Percentiles rank a stretch among this genome's conserved stretches.
Conservation (phyloP, 2,329 filamentous ascomycete species). For the Penicillium sp. region DNA sequence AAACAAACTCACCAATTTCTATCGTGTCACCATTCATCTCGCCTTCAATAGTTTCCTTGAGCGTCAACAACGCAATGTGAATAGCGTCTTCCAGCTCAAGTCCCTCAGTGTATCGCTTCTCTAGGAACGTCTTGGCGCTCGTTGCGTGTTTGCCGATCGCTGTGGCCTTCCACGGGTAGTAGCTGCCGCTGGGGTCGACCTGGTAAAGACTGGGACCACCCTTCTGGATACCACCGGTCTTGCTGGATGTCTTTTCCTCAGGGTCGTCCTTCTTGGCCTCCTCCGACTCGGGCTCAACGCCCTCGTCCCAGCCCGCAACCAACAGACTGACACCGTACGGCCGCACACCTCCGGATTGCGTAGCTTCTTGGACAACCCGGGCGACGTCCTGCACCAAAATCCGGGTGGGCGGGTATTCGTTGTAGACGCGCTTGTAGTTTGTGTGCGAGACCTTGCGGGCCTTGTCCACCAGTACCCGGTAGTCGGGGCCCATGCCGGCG, state of each 20-base stretch:
- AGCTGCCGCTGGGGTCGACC: constrained; percentile 97
- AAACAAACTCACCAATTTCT: constrained; percentile 74
- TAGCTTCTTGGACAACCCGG: constrained; percentile 97
- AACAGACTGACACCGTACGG: constrained; percentile 95
- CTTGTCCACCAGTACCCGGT: constrained; percentile 95
- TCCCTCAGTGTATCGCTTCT: constrained; percentile 98
- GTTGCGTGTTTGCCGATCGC: constrained; percentile 98
- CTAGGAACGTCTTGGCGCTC: constrained; percentile 96
- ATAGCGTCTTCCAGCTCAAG: constrained; percentile 97
- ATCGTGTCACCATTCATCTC: constrained; percentile 99
- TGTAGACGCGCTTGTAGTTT: constrained; percentile 99
- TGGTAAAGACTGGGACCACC: constrained; percentile 97
- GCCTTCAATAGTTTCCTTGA: constrained; percentile 99
- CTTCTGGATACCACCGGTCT: constrained; percentile 94
- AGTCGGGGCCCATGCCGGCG: constrained; percentile 98
- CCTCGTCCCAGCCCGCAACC: constrained; percentile 97
- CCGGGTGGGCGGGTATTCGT: constrained; percentile 98
- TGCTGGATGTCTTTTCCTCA: constrained; percentile 69
- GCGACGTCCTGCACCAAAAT: constrained; percentile 99
- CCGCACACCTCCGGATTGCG: constrained; percentile 93
- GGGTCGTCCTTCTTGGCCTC: constrained; percentile 58
- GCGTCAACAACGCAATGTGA: constrained; percentile 92
- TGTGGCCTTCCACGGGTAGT: constrained; percentile 99
- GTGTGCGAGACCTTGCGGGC: constrained; percentile 98
- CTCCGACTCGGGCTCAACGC: constrained; percentile 81